A percentile compares a stretch with the other conserved stretches of the same genome.
Conservation (phyloP, 257 asterid genomes). For the Jaltomata sinuosa region DNA sequence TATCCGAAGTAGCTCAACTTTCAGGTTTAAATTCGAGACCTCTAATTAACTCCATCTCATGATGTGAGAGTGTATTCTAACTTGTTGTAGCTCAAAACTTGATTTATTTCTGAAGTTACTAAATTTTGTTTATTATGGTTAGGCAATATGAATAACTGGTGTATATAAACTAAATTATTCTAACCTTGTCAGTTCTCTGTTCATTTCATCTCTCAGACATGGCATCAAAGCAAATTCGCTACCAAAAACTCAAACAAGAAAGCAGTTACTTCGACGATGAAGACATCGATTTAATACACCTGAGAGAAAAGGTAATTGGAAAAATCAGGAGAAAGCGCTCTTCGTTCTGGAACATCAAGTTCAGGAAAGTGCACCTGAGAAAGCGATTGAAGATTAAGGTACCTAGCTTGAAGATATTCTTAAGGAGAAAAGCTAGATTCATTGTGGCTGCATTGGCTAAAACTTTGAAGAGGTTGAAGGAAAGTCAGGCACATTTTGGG, state of each 20-base stretch:
- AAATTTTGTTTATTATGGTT: no score
- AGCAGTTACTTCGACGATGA: slow-evolving; percentile 19
- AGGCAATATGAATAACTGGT: no score
- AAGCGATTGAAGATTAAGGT: slow-evolving; percentile 27
- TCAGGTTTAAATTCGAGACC: background rate
- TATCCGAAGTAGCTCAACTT: background rate
- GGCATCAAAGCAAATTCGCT: slow-evolving; percentile 31
- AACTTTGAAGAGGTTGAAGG: slow-evolving; percentile 59
- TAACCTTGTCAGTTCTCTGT: background rate
- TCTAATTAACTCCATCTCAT: background rate
- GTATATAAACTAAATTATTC: background rate
- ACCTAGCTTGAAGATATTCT: slow-evolving; percentile 33
- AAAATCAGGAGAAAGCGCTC: slow-evolving; percentile 13
- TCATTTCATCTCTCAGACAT: background rate
- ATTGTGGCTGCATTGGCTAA: slow-evolving; percentile 39
- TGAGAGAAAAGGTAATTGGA: slow-evolving; percentile 29
- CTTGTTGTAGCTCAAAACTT: background rate
- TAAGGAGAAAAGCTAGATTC: slow-evolving; percentile 32
- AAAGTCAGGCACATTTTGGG: slow-evolving; percentile 61
- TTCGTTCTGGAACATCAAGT: background rate
- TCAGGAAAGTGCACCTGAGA: slow-evolving; percentile 25
- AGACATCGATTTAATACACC: background rate
- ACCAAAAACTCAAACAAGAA: slow-evolving; percentile 41
- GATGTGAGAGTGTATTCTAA: background rate
- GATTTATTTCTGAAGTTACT: background rate